These are phyloP conservation scores for Stephanodiscus triporus DNA, from an alignment of 108 stramenopile genomes.

Conservation along the genomic window DNA sequence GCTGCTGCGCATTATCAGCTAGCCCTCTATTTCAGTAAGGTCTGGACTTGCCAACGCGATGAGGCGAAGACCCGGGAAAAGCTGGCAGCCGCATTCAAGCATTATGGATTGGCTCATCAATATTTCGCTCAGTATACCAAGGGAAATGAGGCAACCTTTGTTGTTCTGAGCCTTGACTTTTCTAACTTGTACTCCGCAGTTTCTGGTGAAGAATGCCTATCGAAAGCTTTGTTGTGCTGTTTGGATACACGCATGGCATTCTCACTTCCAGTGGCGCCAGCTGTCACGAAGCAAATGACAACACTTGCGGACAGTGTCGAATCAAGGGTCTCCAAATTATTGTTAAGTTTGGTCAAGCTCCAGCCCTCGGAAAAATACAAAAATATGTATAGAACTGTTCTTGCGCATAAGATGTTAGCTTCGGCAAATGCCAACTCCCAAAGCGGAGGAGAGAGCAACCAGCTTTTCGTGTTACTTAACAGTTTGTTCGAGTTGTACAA, in stretches of 20 bases:
- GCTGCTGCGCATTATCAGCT: constrained; percentile 88
- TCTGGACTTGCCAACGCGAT: constrained; percentile 86
- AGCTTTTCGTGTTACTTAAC: background rate
- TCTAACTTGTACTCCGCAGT: constrained; percentile 77
- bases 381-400: constrained; percentile 61
- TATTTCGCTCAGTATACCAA: constrained; percentile 55
- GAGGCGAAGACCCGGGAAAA: constrained; percentile 82
- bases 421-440: background rate
- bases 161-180: constrained; percentile 77
- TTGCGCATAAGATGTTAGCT: constrained; percentile 58
- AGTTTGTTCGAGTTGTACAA: background rate
- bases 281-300: constrained; percentile 58
- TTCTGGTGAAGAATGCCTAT: constrained; percentile 70
- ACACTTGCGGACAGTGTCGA: constrained; percentile 65
- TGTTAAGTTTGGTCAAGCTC: constrained; percentile 69
- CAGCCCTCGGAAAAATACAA: constrained; percentile 55
- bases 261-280: constrained; percentile 36
- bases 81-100: constrained; percentile 70
- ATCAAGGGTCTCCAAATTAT: constrained; percentile 70
- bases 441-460: background rate
- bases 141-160: constrained; percentile 82
- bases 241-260: constrained; percentile 75
- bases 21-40: constrained; percentile 72
- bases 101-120: constrained; percentile 68
- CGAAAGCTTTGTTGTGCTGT: constrained; percentile 69